Evolutionary conservation across 306 rosid genomes (phyloP), one percentile per base, ranked within the genome.

Genomic region (Ormosia emarginata): DNA sequence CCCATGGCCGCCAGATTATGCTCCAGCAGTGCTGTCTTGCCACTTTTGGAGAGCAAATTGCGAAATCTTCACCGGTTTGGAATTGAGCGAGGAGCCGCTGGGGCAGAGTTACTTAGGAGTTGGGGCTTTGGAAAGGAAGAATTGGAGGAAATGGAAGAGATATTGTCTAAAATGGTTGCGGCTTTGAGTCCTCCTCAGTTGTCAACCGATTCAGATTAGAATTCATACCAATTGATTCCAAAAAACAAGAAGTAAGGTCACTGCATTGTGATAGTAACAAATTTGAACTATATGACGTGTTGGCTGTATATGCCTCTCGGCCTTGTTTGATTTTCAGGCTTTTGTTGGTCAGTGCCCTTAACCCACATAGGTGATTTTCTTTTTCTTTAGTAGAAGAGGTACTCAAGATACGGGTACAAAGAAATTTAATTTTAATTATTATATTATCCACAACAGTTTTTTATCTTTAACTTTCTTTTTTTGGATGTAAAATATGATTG

Each of bases 1-100:
- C 98, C 98, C 55, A 86, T 95, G 88, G 95, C 93, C 0, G 95
- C 97, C 84, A 86, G 98, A 77, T 84, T 95, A 69, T 94, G 98
- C 59, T 93, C 97, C 71, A 93, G 90, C 89, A 89, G 84, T 33
- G 90, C 88, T 2, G 52, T 91, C 75, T 88, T 93, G 71, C 98
- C 98, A 46, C 79, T 85, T 81, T 37, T 93, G 84, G 90, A 95
- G 91, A 84, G 82, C 36, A 90, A 92, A 78, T 63, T 95, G 82
- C 87, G 10, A 18, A 90, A 89, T 77, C 97, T 95, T 40, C 86
- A 33, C 58, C 85, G 71, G 73, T 84, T 81, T 71, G 98, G 94
- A 75, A 76, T 85, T 24, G 84, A 77, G 30, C 92, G 90, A 75
- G 94, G 94, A 29, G 90, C 95, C 44, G 87, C 89, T 13, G 97